These are phyloP conservation scores for Wickerhamomyces chambardii DNA, from an alignment of 805 yeast genomes.

Conservation along the genomic window DNA sequence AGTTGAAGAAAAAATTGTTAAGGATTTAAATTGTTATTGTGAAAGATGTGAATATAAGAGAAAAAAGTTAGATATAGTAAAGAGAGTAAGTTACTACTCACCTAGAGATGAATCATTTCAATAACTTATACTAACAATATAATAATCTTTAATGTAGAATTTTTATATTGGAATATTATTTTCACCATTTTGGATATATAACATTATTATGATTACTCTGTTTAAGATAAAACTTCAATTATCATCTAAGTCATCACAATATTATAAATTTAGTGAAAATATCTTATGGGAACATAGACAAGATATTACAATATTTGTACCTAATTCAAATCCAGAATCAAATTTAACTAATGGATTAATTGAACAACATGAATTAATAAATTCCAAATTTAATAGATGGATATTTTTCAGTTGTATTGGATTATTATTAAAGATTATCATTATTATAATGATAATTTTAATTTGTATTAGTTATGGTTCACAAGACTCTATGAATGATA, in stretches of 20 bases:
- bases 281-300: slow-evolving; percentile 6
- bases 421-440: not conserved
- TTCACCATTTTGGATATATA: slow-evolving; percentile 12
- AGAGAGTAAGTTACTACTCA: too few species aligned
- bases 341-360: slow-evolving; percentile 6
- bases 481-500: too few species aligned
- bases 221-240: too few species aligned
- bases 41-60: slow-evolving; percentile 10
- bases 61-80: too few species aligned
- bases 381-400: slow-evolving; percentile 6
- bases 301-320: slow-evolving; percentile 5
- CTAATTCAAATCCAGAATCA: slow-evolving; percentile 3
- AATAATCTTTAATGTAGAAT: slow-evolving; percentile 6
- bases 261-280: slow-evolving; percentile 11
- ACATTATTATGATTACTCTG: slow-evolving; percentile 6
- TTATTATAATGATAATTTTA: slow-evolving; percentile 1
- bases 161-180: slow-evolving; percentile 13
- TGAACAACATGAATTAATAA: slow-evolving; percentile 5
- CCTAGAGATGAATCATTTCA: too few species aligned
- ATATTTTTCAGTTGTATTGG: slow-evolving; percentile 13
- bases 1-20: too few species aligned
- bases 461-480: not conserved
- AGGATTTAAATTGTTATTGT: slow-evolving; percentile 14
- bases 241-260: not conserved
- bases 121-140: too few species aligned